Evolutionary conservation across 1,139 yeast genomes (phyloP), one percentile per base, ranked within the genome.

Genomic region (Meyerozyma guilliermondii): DNA sequence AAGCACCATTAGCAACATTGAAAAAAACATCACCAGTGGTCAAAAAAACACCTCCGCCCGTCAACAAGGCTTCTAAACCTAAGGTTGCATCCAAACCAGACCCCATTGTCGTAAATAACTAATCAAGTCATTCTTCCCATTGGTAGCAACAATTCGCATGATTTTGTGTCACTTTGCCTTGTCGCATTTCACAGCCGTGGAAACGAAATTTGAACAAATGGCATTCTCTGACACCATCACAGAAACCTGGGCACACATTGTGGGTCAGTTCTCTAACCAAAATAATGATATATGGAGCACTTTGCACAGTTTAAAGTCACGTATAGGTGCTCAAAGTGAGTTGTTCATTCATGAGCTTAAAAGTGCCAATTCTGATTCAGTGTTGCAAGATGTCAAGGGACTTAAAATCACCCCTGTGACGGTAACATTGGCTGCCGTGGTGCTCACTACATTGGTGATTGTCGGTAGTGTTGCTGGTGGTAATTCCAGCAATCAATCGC

Each of bases 361-460:
- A 27, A 33, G 41, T 24, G 26, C 46, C 35, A 41, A 41, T 18
- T 44, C 49, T 24, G 60, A 67, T 3, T 62, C 63, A 20, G 50
- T 70, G 10, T 45, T 68, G 27, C 43, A 51, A 18, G 76, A 70
- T 42, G 54, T 71, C 41, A 54, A 50, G 24, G 50, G 58, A 16
- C 53, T 66, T 33, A 61, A 59, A 41, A 49, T 64, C 14, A 65
- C 71, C 2, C 66, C 74, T 3, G 57, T 60, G 20, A 70, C 76
- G 2, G 58, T 66, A 9, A 56, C 74, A 1, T 46, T 66, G 31
- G 58, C 66, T 6, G 50, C 68, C n/a, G 54, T 67, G 26, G 59
- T 68, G 4, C 41, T 67, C 4, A 57, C 68, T 23, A 55, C 71
- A 1, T 39, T 65, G n/a, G 39, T 66, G 6, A 35, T 65, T 7